Evolutionary conservation across 805 yeast species (phyloP), one percentile per base, ranked within the genome.

Genomic region (Candida orba): DNA sequence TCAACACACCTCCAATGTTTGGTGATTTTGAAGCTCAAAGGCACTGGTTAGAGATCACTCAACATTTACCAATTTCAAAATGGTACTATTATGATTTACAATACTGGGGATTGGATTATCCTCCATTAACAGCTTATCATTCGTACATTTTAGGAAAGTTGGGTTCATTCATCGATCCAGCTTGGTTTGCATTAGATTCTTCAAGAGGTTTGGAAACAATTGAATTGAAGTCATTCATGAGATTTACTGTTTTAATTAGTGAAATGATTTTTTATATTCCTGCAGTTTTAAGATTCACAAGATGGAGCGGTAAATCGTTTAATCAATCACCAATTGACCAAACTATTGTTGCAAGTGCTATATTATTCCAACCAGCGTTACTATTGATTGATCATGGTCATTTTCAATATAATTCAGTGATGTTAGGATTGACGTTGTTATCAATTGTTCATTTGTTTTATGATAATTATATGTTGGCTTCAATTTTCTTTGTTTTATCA

Each of bases 1-100:
- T 63, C 48, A 65, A 65, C 8, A 66, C 71, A 2, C 79, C 84
- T 8, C 98, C 98, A 5, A 77, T 87, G 77, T 79, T 69, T 67
- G 99, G 99, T 7, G 99, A 93, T 60, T 91, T 93, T 57, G 99
- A 93, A 62, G 98, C 98, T 0, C 99, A 93, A 62, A 75, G 99
- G 52, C 99, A 91, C 62, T 93, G 99, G 99, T 73, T 93, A 76
- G 99, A 93, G 60, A 69, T 91, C 42, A 91, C 98, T 0, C 78
- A 72, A 34, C 78, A 80, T 52, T 61, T 90, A 39, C 93, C 96
- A 0, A 63, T 87, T 1, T 62, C 67, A 0, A 53, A 83, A 49
- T 93, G 99, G 99, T 93, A 93, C 59, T 85, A 74, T 66, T 88
- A 79, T 62, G 96, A 93, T 59, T 69, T 89, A 37, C 79, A 80